Base-by-base conservation (phyloP, 495 filamentous ascomycete genomes). In the Friedmanniomyces endolithicus region DNA sequence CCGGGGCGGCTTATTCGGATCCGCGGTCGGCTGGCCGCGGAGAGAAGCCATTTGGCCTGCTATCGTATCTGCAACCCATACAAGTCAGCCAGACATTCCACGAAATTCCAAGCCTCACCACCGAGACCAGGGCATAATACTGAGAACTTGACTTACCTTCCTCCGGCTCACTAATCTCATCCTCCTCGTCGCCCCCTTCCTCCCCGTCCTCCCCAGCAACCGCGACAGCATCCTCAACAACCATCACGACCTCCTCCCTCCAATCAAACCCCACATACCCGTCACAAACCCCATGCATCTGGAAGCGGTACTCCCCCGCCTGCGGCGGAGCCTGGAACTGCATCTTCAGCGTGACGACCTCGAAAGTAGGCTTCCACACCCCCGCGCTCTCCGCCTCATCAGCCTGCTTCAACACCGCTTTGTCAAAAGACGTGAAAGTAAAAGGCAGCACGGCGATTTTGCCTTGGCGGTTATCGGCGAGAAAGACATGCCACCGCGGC, bases 311-410 rank as follows among this genome's bases (percentile, higher is more conserved):
- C 64, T 88, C 83, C 41, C 89, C 94, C 12, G 85, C 78, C 68
- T 96, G 88, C 29, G 90, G 89, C 48, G 92, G 92, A 19, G 92
- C 90, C 64, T 90, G 87, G 72, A 98, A 98, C 70, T 97, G 92
- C 71, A 94, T 88, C 73, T 94, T 95, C 63, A 96, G 75, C 12
- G 92, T 97, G 69, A 95, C 88, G 71, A 98, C 81, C 58, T 87
- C 81, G 71, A 86, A 97, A 6, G 89, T 95, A 17, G 88, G 87
- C 59, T 83, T 83, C 2, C 31, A n/a, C 12, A 9, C 34, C 20
- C 53, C 52, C 51, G 84, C 86, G 34, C 73, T 75, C 39, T 78
- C 74, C 34, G 74, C 75, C 41, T 77, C 75, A 55, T 84, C 79
- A n/a, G n/a, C n/a, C n/a, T n/a, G n/a, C n/a, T n/a, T n/a, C 56